Evolutionary conservation across 192 early-diverging fungal species (phyloP), one percentile per base, ranked within the genome.

Genomic region (Coemansia sp.): DNA sequence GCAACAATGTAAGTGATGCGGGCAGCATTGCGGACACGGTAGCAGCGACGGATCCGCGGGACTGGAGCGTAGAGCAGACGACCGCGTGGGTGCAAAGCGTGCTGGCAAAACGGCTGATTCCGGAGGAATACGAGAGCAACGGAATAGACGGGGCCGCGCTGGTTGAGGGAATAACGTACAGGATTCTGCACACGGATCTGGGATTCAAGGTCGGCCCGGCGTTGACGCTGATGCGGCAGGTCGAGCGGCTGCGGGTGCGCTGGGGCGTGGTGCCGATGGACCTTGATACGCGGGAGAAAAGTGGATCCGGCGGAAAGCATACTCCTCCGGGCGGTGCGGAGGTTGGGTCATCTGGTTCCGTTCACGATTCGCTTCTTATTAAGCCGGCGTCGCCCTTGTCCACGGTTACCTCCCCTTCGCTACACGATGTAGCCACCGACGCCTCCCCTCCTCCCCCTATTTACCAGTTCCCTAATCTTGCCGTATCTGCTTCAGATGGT

Each of bases 71-170:
- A 8, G 39, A 16, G 8, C 37, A 59, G 16, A 16, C 39, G 39
- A 38, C 39, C 16, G 0, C 3, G n/a, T 59, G 57, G 57, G 11
- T 59, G 57, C 37, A 59, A n/a, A 59, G 32, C 6, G n/a, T 40
- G 13, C 39, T 59, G n/a, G 3, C 38, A 9, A 39, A 9, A 39
- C 37, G 6, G 1, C 0, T 38, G 15, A 59, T 59, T 59, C 57
- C 57, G 0, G 39, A 41, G 7, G 39, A 38, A 40, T 59, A 18
- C 39, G 57, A 59, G n/a, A 59, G 57, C 57, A 59, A 65, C 18
- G 32, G 56, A 15, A 49, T 65, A 9, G 64, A 65, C 64, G 64
- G 64, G 11, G 40, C 56, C 5, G 64, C 56, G 38, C 23, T 65
- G 21, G n/a, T 65, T 9, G 64, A 65, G 8, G 50, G 41, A 12